Evolutionary conservation across 768 basidiomycete genomes (phyloP), one percentile per base, ranked within the genome.

Genomic region (Leccinellum albellum): DNA sequence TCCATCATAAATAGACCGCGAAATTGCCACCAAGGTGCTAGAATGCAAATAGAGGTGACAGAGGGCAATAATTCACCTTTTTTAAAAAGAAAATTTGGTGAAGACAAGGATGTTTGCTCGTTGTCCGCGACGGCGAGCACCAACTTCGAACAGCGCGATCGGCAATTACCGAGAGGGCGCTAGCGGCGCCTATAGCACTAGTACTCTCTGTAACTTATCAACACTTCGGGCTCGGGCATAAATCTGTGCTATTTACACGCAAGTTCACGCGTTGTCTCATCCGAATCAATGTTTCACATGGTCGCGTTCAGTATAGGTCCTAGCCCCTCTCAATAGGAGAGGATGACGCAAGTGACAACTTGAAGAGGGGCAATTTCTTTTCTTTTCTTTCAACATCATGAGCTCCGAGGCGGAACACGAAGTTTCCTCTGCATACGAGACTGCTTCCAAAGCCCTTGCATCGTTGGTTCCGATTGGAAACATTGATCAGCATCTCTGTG

Each of bases 391-490:
- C 28, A 29, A 29, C 40, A 67, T 72, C 40, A 67, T 72, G 73
- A 64, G 75, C 20, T 44, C 66, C 44, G 66, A 66, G 29, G 62
- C 67, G 3, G 71, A 70, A 50, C 61, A 66, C 50, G 61, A 63
- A 45, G 35, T 37, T 17, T 58, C 67, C 8, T 28, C 62, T 15
- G 52, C 65, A 4, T 73, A 71, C 63, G 60, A 66, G 10, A 58
- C 62, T 4, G 66, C 71, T 13, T 68, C 65, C 20, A 56, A 57
- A 13, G 65, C 63, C 0, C 64, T 73, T 60, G 70, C 69, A 56
- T 70, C 69, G 60, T 68, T 75, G 56, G 62, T 62, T 29, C 77
- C 76, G 21, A 73, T 79, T 50, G 72, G 74, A 42, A 61, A 29
- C 31, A 61, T 67, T 23, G 60, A 69, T 47, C 54, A 67, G 47